Evolutionary conservation across 129 eudicot species (phyloP), one percentile per base, ranked within the genome.

Genomic region (Flaveria brownii): DNA sequence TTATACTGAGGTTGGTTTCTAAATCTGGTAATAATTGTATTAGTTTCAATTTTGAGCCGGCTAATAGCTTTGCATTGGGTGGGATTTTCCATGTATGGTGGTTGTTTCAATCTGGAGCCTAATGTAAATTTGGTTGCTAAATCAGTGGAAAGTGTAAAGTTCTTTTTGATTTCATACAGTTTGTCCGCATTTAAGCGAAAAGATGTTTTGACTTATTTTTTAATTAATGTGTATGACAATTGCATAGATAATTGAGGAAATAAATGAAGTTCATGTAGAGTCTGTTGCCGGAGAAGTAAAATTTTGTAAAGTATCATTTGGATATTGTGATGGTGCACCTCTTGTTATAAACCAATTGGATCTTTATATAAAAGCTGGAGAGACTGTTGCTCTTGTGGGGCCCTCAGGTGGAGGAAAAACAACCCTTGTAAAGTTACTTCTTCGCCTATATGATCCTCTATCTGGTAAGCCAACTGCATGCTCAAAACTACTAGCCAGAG

Each of bases 401-500:
- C 96, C 97, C 45, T 95, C 99, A 0, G 99, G 99, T 71, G 99
- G 99, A n/a, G 99, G 99, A 74, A 95, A 95, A 82, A 86, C 96
- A 10, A 91, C 99, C 39, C 83, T 91, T 55, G 90, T 82, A 14
- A 95, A 95, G 81, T 89, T 95, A 52, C 96, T 95, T 60, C 94
- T 95, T 84, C 97, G 99, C 68, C 90, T 95, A 54, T 91, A 95
- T 81, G 92, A 95, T 87, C 93, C 97, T 78, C 73, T 86, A 72
- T 80, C 63, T 72, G 97, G 99, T 89, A 78, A 76, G 87, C 46
- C 66, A 2, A 71, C 23, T 70, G 52, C 54, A 60, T 26, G 62
- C n/a, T 62, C 12, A 25, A 42, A 63, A 30, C 39, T 60, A 60
- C 13, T 15, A 60, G 39, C 66, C 41, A 9, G 12, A 23, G 16